Base-by-base conservation (phyloP, 805 yeast species). In the Blastobotrys robertii region DNA sequence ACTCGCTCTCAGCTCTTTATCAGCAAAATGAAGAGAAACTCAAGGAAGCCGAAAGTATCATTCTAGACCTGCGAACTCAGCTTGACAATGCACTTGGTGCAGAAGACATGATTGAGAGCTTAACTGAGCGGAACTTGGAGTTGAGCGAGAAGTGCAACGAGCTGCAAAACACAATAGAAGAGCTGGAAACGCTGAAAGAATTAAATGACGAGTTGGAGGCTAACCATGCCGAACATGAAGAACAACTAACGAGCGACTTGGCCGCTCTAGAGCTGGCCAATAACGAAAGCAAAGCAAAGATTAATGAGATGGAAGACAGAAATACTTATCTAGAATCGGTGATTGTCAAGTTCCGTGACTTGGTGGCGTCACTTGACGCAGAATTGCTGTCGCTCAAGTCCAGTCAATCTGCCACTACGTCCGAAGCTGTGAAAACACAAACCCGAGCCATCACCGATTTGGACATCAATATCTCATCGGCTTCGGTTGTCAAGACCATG, bases 141-240 rank as follows among this genome's bases (percentile, higher is more conserved):
- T 57, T 75, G 14, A 51, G 50, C 13, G 58, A 54, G 8, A 55
- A 66, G 35, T 60, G 74, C 4, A 50, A 48, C 2, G 58, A 53
- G n/a, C 58, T 77, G 14, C 56, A 65, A 29, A 48, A 49, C 3
- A 65, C 74, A 0, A 61, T 77, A 1, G 64, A 63, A 1, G 82
- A 79, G 15, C 59, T 77, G 30, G 74, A 69, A 37, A 77, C 73
- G 39, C 53, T 79, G 14, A 73, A 73, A 45, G 72, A 69, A 37
- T 53, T 79, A 8, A 75, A 74, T 44, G 72, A 66, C 42, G 73
- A 73, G 42, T 58, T 78, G 28, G 80, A 76, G 43, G 67, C 66
- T 8, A 60, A 57, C 34, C 77, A 71, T 42, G 25, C 52, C 1
- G 66, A 60, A 15, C 57, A 72, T 0, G 78, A 75, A 48, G 44